A percentile compares a stretch with the other conserved stretches of the same genome.
Evolutionary conservation across 768 basidiomycete species (phyloP).

Genomic region (Phaeotremella fagi): DNA sequence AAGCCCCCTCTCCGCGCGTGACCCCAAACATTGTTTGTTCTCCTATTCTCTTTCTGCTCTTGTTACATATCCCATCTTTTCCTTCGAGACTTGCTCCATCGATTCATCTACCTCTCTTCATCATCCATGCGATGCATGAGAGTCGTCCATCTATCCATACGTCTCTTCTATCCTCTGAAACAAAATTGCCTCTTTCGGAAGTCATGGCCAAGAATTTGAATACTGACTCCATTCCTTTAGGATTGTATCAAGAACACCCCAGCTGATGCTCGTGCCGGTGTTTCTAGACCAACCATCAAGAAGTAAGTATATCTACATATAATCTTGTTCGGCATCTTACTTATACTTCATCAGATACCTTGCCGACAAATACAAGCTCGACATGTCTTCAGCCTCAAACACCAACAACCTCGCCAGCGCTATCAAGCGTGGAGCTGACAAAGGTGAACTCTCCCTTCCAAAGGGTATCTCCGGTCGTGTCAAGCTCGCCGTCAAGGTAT

Average conservation of each 20-base stretch:
- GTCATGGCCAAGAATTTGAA: background rate
- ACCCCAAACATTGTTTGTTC: background rate
- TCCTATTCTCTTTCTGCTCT: background rate
- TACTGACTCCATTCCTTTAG: conserved; percentile 53
- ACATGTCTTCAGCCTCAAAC: conserved; percentile 70
- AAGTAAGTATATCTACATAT: conserved; percentile 54
- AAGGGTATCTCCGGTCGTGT: conserved; percentile 61
- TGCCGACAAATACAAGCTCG: conserved; percentile 73
- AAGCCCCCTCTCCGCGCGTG: conserved; percentile 10
- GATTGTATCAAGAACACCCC: conserved; percentile 66
- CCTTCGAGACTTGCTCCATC: background rate
- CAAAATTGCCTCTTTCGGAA: conserved; percentile 35
- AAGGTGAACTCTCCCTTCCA: conserved; percentile 75
- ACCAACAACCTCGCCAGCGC: conserved; percentile 72
- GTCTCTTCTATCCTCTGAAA: no score
- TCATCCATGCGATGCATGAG: background rate
- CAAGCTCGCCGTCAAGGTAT: conserved; percentile 46
- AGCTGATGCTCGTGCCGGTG: conserved; percentile 65
- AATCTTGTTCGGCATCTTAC: background rate
- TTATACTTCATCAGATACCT: conserved; percentile 59
- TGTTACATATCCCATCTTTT: background rate
- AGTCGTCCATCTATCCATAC: no score
- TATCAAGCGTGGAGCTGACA: conserved; percentile 74
- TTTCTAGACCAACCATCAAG: conserved; percentile 74
- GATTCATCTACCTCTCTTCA: conserved; percentile 5